A percentile compares a stretch with the other conserved stretches of the same genome.
phyloP scores from a whole-genome alignment of 352 stramenopile genomes.

The Hyphochytrium catenoides region DNA sequence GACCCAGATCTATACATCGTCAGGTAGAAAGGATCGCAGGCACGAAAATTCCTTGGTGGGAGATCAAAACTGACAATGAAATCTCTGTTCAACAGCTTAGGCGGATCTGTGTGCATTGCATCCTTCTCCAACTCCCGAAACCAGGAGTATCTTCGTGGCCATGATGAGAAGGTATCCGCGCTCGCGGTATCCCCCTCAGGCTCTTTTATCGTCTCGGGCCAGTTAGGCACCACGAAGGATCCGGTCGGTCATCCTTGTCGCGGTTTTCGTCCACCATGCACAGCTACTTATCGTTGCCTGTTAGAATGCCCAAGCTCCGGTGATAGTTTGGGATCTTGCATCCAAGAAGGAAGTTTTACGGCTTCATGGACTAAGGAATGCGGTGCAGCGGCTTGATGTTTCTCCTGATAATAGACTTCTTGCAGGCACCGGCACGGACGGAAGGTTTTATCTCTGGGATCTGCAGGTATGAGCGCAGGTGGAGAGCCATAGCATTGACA shows the following conservation, averaged over 20 bases:
- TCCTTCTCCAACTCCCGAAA: slow-evolving; percentile 22
- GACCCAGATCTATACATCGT: slow-evolving; percentile 25
- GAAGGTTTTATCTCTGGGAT: slow-evolving; percentile 38
- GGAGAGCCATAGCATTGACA: too few species aligned
- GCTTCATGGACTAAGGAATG: too few species aligned
- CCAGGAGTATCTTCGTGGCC: slow-evolving; percentile 22
- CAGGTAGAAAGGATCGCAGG: slow-evolving; percentile 11
- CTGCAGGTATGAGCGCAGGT: slow-evolving; percentile 31
- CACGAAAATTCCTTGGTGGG: neutral
- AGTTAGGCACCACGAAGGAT: too few species aligned
- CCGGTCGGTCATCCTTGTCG: too few species aligned
- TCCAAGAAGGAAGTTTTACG: too few species aligned
- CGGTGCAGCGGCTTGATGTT: too few species aligned
- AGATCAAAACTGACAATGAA: neutral
- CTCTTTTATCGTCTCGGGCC: slow-evolving; percentile 18
- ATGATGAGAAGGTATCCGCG: slow-evolving; percentile 28
- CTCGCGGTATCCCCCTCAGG: slow-evolving; percentile 18
- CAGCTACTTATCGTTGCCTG: too few species aligned
- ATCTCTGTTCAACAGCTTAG: slow-evolving; percentile 16
- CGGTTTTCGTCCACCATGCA: too few species aligned
- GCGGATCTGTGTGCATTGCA: slow-evolving; percentile 20
- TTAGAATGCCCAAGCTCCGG: too few species aligned
- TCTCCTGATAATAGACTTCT: slow-evolving; percentile 49
- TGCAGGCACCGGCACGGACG: slow-evolving; percentile 29
- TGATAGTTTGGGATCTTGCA: too few species aligned